phyloP scores from a whole-genome alignment of 305 asterid genomes.

The Nicotiana rustica region DNA sequence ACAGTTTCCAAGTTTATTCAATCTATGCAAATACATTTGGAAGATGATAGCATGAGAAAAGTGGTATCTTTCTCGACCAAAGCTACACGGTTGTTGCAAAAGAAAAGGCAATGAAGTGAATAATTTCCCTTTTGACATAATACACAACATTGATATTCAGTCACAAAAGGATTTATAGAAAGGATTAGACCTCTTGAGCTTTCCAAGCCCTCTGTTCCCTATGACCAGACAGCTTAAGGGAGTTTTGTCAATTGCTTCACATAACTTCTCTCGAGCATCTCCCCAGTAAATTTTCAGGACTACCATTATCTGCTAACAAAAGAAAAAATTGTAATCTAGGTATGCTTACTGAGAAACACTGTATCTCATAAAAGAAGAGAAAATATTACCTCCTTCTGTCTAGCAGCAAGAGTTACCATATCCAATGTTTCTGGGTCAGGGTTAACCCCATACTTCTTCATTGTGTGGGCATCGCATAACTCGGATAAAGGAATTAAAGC shows the following conservation, averaged over 20 bases:
- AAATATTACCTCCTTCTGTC: constrained; percentile 66
- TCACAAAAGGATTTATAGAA: background rate
- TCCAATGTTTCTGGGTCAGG: constrained; percentile 78
- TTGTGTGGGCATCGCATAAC: constrained; percentile 51
- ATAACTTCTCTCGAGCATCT: constrained; percentile 88
- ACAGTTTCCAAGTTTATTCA: background rate
- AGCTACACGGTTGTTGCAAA: background rate
- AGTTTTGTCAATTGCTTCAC: constrained; percentile 66
- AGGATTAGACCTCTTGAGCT: constrained; percentile 66
- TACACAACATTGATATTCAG: background rate
- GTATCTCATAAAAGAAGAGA: background rate
- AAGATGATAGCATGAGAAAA: background rate
- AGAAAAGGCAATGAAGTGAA: background rate
- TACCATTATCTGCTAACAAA: constrained; percentile 59
- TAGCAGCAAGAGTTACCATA: constrained; percentile 62
- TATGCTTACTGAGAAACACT: background rate
- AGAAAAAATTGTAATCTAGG: background rate
- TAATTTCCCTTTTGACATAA: background rate
- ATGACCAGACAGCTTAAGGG: constrained; percentile 76
- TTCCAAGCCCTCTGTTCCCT: constrained; percentile 96
- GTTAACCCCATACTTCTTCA: constrained; percentile 72
- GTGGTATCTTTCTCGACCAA: background rate
- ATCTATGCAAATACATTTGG: background rate
- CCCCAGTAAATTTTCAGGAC: constrained; percentile 85
- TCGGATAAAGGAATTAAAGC: constrained; percentile 84